These are phyloP conservation scores for Candida schatavii DNA, from an alignment of 805 yeast species.

Conservation along the genomic window DNA sequence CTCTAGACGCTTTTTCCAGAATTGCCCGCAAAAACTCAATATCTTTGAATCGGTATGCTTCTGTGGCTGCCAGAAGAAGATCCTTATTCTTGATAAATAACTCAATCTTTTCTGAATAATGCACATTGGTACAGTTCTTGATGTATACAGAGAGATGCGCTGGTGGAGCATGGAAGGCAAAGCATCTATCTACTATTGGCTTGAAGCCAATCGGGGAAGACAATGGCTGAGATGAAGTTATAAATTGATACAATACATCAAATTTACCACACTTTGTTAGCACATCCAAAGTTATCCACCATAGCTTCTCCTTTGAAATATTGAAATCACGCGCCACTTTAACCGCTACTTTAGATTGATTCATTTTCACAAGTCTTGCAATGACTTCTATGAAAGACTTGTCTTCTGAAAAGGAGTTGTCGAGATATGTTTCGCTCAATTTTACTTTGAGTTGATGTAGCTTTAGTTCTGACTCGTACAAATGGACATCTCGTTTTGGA, in stretches of 20 bases:
- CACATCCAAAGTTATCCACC: slow-evolving; percentile 32
- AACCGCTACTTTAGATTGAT: slow-evolving; percentile 35
- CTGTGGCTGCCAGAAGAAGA: slow-evolving; percentile 46
- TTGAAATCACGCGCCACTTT: slow-evolving; percentile 32
- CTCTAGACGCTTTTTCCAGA: slow-evolving; percentile 16
- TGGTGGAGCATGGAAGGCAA: slow-evolving; percentile 48
- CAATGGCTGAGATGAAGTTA: slow-evolving; percentile 19
- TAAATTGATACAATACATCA: slow-evolving; percentile 33
- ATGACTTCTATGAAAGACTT: slow-evolving; percentile 26
- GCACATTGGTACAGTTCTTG: slow-evolving; percentile 44
- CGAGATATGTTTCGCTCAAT: slow-evolving; percentile 32
- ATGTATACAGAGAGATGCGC: slow-evolving; percentile 63
- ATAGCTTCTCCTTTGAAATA: slow-evolving; percentile 27
- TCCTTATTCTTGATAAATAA: slow-evolving; percentile 55
- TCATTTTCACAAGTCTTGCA: slow-evolving; percentile 26
- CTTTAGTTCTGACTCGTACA: slow-evolving; percentile 27
- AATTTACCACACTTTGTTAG: slow-evolving; percentile 28
- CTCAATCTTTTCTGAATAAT: slow-evolving; percentile 46
- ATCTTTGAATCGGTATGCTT: slow-evolving; percentile 46
- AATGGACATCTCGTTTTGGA: slow-evolving; percentile 17
- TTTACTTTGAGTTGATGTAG: slow-evolving; percentile 30
- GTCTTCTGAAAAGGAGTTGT: slow-evolving; percentile 23
- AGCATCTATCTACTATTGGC: slow-evolving; percentile 56
- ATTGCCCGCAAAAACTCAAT: slow-evolving; percentile 25
- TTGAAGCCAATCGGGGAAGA: slow-evolving; percentile 73